A percentile compares a stretch with the other conserved stretches of the same genome.
These are phyloP conservation scores for Trichoderma atroviride DNA, from an alignment of 2,329 filamentous ascomycete genomes.

Conservation along the genomic window DNA sequence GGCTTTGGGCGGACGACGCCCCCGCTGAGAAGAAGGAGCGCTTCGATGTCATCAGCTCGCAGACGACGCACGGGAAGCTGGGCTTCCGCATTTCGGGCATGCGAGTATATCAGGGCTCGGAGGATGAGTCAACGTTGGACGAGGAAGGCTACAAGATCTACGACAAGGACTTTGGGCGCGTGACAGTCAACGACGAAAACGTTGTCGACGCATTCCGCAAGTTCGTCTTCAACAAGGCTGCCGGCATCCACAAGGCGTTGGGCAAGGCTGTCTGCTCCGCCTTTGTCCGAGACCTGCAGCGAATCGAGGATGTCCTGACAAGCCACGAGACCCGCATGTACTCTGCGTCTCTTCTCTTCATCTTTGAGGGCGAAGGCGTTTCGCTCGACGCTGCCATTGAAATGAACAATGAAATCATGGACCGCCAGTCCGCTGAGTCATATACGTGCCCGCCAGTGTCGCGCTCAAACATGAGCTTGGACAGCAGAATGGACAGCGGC, in stretches of 20 bases:
- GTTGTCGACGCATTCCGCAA: conserved; percentile 56
- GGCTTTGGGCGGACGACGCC: conserved; percentile 80
- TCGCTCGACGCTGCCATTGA: conserved; percentile 56
- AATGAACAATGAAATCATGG: conserved; percentile 54
- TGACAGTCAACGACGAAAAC: conserved; percentile 55
- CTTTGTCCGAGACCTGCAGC: conserved; percentile 57
- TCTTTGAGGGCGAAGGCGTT: conserved; percentile 65
- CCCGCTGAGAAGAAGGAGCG: conserved; percentile 60
- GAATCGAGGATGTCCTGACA: conserved; percentile 56
- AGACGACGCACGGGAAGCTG: conserved; percentile 62
- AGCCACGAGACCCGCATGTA: conserved; percentile 65
- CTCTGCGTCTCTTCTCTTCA: conserved; percentile 63
- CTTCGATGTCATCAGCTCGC: conserved; percentile 60
- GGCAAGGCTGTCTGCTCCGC: conserved; percentile 57
- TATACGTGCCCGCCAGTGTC: conserved; percentile 30
- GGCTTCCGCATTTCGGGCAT: conserved; percentile 69
- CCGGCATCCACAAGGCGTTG: conserved; percentile 61
- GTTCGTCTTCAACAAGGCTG: conserved; percentile 61
- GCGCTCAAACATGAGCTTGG: conserved; percentile 48
- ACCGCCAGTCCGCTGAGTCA: conserved; percentile 47
- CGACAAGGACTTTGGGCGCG: conserved; percentile 64
- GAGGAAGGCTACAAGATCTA: conserved; percentile 61
- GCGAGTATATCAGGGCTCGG: conserved; percentile 62
- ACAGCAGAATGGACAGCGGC: conserved; percentile 59
- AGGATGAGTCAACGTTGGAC: conserved; percentile 54